phyloP scores from a whole-genome alignment of 257 asterid species.

The Echium plantagineum region DNA sequence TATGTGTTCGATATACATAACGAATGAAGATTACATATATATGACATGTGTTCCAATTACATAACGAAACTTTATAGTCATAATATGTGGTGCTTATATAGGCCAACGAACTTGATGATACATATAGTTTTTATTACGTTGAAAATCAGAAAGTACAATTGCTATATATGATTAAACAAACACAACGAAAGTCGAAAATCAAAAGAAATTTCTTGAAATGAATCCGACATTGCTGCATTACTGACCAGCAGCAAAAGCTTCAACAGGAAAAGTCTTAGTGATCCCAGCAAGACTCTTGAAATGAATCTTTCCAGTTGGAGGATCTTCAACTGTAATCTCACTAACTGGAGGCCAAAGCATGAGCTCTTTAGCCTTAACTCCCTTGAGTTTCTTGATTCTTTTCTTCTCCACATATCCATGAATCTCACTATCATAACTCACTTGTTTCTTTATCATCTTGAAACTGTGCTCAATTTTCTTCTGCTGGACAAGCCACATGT shows the following conservation, averaged over 20 bases:
- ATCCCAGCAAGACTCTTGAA: slow-evolving; percentile 30
- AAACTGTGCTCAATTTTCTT: slow-evolving; percentile 62
- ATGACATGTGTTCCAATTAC: no score
- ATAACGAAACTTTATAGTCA: no score
- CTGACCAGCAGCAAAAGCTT: slow-evolving; percentile 65
- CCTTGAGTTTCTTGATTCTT: slow-evolving; percentile 62
- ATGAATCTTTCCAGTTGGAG: slow-evolving; percentile 51
- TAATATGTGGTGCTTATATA: no score
- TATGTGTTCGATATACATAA: no score
- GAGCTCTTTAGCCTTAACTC: slow-evolving; percentile 64
- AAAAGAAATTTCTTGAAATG: background rate
- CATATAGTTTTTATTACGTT: no score
- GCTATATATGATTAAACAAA: background rate
- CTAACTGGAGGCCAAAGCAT: slow-evolving; percentile 66
- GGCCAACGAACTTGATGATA: no score
- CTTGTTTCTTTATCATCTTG: slow-evolving; percentile 52
- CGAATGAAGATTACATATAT: no score
- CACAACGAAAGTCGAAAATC: background rate
- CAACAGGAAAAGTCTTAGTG: slow-evolving; percentile 59
- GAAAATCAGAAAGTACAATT: no score
- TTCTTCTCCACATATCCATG: slow-evolving; percentile 45
- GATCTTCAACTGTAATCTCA: slow-evolving; percentile 37
- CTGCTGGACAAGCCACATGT: slow-evolving; percentile 62
- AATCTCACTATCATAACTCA: slow-evolving; percentile 38
- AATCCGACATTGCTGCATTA: slow-evolving; percentile 6